Percentiles rank a stretch among this genome's conserved stretches.
Evolutionary conservation across 2,329 filamentous ascomycete species (phyloP).

Genomic region (Pseudohalonectria lignicola): DNA sequence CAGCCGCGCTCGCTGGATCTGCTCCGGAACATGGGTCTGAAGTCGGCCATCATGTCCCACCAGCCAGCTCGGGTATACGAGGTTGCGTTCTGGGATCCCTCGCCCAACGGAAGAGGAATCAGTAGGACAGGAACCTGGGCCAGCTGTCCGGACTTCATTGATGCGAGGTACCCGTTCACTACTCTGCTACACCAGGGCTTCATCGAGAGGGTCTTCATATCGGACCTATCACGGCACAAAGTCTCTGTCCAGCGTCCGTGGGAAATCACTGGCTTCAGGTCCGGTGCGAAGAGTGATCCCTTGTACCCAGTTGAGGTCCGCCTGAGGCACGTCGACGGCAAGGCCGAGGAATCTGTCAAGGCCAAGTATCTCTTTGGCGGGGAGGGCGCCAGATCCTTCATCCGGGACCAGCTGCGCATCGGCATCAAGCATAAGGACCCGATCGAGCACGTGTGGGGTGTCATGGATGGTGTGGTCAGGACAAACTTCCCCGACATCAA

Average conservation of each 20-base stretch:
- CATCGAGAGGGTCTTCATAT: conserved; percentile 60
- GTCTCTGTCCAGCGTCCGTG: conserved; percentile 52
- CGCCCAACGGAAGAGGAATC: conserved; percentile 43
- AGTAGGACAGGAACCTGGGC: conserved; percentile 66
- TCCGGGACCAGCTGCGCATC: conserved; percentile 56
- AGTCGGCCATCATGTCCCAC: conserved; percentile 77
- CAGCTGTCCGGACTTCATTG: conserved; percentile 76
- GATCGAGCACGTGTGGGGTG: conserved; percentile 63
- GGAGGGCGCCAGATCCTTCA: conserved; percentile 58
- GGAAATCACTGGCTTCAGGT: conserved; percentile 50
- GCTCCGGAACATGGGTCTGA: conserved; percentile 80
- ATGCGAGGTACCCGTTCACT: conserved; percentile 60
- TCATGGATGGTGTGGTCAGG: conserved; percentile 62
- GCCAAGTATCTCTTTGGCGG: conserved; percentile 63
- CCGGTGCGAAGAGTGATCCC: conserved; percentile 41
- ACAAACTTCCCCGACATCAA: conserved; percentile 72
- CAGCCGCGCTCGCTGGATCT: conserved; percentile 83
- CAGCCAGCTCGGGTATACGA: conserved; percentile 79
- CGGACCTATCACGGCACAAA: conserved; percentile 51
- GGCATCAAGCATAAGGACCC: conserved; percentile 61
- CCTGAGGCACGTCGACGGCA: conserved; percentile 66
- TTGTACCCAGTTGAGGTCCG: conserved; percentile 74
- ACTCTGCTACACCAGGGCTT: conserved; percentile 61
- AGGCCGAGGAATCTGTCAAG: conserved; percentile 51
- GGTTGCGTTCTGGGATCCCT: conserved; percentile 63